These are phyloP conservation scores for Apostasia shenzhenica DNA, from an alignment of 106 monocot species.

Conservation along the genomic window DNA sequence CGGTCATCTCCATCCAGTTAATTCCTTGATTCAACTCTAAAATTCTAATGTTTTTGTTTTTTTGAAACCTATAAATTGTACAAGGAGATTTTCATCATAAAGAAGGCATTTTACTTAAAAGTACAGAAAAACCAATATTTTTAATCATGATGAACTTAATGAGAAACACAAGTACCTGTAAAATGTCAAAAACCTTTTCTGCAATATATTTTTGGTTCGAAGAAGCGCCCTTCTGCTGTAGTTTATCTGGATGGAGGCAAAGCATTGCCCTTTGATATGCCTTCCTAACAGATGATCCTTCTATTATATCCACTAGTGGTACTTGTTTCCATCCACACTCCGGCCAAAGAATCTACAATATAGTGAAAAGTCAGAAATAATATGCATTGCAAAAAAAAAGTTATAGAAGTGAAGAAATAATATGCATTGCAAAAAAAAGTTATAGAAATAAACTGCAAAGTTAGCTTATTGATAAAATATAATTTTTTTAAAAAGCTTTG, in stretches of 20 bases:
- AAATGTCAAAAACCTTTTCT: constrained; percentile 89
- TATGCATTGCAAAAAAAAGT: background rate
- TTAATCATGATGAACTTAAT: background rate
- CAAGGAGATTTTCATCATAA: background rate
- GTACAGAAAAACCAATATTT: background rate
- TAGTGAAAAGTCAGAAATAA: background rate
- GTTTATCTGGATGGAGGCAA: constrained; percentile 84
- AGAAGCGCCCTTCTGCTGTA: constrained; percentile 73
- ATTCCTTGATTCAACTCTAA: background rate
- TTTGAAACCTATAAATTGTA: background rate
- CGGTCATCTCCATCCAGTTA: no score
- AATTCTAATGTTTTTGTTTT: background rate
- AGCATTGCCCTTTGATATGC: constrained; percentile 83
- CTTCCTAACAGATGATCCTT: constrained; percentile 69
- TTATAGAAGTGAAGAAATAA: background rate
- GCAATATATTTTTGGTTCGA: constrained; percentile 72
- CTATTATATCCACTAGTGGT: constrained; percentile 84
- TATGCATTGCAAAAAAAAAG: background rate
- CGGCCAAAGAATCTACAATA: constrained; percentile 77
- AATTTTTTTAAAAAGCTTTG: no score
- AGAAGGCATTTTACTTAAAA: background rate
- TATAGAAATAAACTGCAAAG: background rate
- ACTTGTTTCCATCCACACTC: constrained; percentile 96
- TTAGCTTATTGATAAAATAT: no score
- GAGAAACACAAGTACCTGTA: constrained; percentile 58